Evolutionary conservation across 2,329 filamentous ascomycete species (phyloP), one percentile per base, ranked within the genome.

Genomic region (Aspergillus ustus): DNA sequence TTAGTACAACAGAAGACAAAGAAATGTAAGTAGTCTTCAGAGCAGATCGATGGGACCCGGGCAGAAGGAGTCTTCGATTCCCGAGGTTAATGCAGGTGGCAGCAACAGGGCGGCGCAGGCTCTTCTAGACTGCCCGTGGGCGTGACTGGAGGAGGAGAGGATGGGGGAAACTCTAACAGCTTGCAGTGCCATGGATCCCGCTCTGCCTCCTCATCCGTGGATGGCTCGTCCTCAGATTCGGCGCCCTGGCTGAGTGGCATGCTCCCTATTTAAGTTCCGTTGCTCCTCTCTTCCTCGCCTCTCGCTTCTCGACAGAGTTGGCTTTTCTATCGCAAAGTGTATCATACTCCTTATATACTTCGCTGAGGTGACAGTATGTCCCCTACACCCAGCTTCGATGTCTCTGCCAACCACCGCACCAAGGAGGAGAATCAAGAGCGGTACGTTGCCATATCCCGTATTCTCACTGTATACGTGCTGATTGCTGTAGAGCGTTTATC

Each of bases 401-500:
- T 72, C 58, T 62, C 69, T 17, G 70, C 73, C 13, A 70, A 72
- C 57, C 72, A 73, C 60, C 73, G 75, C n/a, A 76, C 75, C 31
- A 73, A 75, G 64, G 75, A 78, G 68, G 79, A 81, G 69, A 81
- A 81, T 60, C 78, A 80, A 65, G 79, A 81, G 69, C 75, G 79
- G 79, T 80, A 70, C 44, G 72, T 63, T 8, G 7, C 25, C 22
- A 7, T 40, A 44, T 52, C 28, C 34, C 54, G 20, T n/a, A 22
- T 15, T 53, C 20, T 22, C 17, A 40, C 28, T 49, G 31, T 55
- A 28, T 46, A 31, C 20, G 15, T 44, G 31, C 37, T 55, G 46
- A 60, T 51, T 57, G 54, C 62, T n/a, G 9, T 5, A 90, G 93
- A 72, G 93, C 93, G 22, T 97, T 96, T 74, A 95, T 97, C 68